Base-by-base conservation (phyloP, 2,329 filamentous ascomycete genomes). In the Didymella exigua region DNA sequence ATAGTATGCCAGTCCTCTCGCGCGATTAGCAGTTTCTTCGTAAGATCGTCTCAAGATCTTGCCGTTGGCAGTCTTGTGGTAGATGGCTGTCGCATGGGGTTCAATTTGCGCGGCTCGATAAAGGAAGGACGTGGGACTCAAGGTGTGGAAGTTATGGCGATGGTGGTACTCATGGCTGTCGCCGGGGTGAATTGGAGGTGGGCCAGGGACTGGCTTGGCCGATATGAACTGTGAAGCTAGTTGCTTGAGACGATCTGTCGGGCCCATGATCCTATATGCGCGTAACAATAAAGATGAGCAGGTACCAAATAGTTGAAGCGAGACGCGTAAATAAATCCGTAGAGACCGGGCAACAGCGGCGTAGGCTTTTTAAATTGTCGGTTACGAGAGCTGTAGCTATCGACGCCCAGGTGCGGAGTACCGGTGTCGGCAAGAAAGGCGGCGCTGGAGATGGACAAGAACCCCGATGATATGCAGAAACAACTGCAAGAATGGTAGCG, bases 101-200 rank as follows among this genome's bases (percentile, higher is more conserved):
- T 97, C 93, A 68, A 98, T 95, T 40, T 85, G 81, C 6, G 93
- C 93, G 16, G 93, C 92, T 48, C 93, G 88, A 62, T 90, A 89
- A 19, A 96, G 80, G 73, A 96, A 97, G 75, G 86, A 88, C 2
- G 93, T 96, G 0, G 93, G 93, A 1, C 91, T 93, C 26, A 98
- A 85, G 14, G 88, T 86, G 75, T 93, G 89, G 67, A 89, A 83
- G 74, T 91, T 86, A 68, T 79, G 80, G 54, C 66, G 75, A 61
- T 79, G 80, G 57, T 79, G 77, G 52, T 74, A 75, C 40, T 72
- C 68, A 61, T 74, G 70, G 43, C 68, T 73, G 47, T 74, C 69
- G 29, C 68, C 67, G 2, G 65, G 60, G 11, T 68, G 71, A 63
- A 75, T 72, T 68, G 78, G 72, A 61, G 77, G 45, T 19, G 65